These are phyloP conservation scores for Aspergillus fischeri DNA, from an alignment of 2,329 filamentous ascomycete genomes.

Conservation along the genomic window DNA sequence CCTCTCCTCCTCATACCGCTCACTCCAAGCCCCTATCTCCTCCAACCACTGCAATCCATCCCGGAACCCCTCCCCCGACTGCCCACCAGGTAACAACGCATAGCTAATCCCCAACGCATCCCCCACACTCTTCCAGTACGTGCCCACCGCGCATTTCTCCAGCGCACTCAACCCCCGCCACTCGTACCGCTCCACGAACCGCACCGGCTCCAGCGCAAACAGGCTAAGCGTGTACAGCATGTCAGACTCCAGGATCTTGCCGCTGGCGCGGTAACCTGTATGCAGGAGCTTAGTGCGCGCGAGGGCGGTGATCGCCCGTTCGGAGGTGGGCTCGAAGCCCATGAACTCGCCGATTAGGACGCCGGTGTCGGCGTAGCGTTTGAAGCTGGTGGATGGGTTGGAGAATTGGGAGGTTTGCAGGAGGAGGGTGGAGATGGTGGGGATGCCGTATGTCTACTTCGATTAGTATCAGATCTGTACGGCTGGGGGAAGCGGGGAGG, in stretches of 20 bases:
- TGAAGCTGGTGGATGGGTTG: constrained; percentile 43
- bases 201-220: constrained; percentile 62
- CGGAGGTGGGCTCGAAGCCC: constrained; percentile 40
- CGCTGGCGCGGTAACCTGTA: constrained; percentile 51
- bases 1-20: constrained; percentile 54
- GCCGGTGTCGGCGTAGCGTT: constrained; percentile 52
- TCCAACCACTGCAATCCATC: constrained; percentile 54
- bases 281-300: constrained; percentile 64
- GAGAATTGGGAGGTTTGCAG: constrained; percentile 49
- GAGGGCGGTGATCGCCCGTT: constrained; percentile 49
- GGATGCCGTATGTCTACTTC: constrained; percentile 53
- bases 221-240: constrained; percentile 63
- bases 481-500: constrained; percentile 34
- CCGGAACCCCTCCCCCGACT: constrained; percentile 34
- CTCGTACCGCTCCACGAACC: constrained; percentile 63
- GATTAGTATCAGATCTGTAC: constrained; percentile 14
- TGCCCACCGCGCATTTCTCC: constrained; percentile 63
- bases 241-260: constrained; percentile 59
- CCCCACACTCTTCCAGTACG: constrained; percentile 68
- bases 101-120: constrained; percentile 64
- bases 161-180: constrained; percentile 65
- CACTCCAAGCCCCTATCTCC: constrained; percentile 49
- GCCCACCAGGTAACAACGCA: constrained; percentile 38
- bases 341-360: constrained; percentile 49
- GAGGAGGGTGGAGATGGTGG: constrained; percentile 50